These are phyloP conservation scores for Podochytrium sp. DNA, from an alignment of 192 early-diverging fungal species.

Conservation along the genomic window DNA sequence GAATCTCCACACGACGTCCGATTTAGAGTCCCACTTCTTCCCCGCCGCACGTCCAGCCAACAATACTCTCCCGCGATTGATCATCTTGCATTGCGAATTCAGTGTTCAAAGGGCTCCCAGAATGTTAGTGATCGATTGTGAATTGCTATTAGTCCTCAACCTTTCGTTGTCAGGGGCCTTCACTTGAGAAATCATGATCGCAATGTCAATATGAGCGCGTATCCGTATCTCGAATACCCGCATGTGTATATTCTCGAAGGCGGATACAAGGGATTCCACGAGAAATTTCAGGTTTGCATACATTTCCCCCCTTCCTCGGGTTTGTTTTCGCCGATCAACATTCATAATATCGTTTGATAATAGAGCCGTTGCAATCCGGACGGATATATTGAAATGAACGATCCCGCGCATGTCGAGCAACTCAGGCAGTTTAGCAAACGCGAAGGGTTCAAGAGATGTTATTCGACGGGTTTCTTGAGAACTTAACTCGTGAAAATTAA, in stretches of 20 bases:
- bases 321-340: neutral
- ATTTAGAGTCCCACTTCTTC: constrained; percentile 67
- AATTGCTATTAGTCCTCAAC: neutral
- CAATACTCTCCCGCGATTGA: constrained; percentile 32
- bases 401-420: constrained; percentile 59
- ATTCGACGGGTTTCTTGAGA: constrained; percentile 30
- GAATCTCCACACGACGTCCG: constrained; percentile 68
- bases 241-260: constrained; percentile 86
- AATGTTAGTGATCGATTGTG: constrained; percentile 55
- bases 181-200: constrained; percentile 78
- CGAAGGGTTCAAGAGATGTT: constrained; percentile 48
- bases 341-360: neutral
- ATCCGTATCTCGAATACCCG: constrained; percentile 81
- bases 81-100: constrained; percentile 90
- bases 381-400: constrained; percentile 81
- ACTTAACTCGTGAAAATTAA: constrained; percentile 1
- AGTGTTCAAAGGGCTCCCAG: constrained; percentile 77
- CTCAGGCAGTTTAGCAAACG: constrained; percentile 13
- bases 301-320: neutral
- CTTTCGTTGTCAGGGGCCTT: constrained; percentile 60
- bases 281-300: constrained; percentile 44
- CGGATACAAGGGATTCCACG: constrained; percentile 80
- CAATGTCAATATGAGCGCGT: constrained; percentile 65
- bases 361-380: constrained; percentile 69
- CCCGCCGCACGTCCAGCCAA: constrained; percentile 31